Percentiles rank a stretch among this genome's conserved stretches.
Conservation (phyloP, 768 basidiomycete species). For the Russula emetica region DNA sequence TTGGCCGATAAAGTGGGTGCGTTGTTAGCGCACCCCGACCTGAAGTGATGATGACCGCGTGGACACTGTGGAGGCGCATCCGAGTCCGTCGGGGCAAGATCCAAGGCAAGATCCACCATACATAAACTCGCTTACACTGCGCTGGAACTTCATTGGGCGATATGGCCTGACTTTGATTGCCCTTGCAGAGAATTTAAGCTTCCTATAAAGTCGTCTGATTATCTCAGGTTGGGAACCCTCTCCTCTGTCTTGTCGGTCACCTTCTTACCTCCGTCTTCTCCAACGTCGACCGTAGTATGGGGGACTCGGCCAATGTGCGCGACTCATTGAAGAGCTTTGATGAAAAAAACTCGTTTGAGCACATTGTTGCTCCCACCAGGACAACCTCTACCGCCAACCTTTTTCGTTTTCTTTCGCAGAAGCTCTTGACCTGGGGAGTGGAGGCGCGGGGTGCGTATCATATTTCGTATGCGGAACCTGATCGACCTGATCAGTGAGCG, state of each 20-base stretch:
- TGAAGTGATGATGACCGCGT: too few species aligned
- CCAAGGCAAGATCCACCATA: not conserved
- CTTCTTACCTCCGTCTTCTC: not conserved
- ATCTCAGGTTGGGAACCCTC: not conserved
- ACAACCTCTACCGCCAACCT: not conserved
- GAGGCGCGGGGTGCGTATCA: constrained; percentile 34
- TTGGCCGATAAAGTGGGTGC: not conserved
- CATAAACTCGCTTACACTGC: not conserved
- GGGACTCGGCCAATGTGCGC: not conserved
- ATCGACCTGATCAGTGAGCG: not conserved
- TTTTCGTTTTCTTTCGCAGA: constrained; percentile 15
- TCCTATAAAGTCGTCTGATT: not conserved
- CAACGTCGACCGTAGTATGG: not conserved
- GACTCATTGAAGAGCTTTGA: not conserved
- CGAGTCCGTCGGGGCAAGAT: too few species aligned
- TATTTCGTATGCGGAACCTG: too few species aligned
- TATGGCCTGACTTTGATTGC: not conserved
- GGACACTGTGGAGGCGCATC: too few species aligned
- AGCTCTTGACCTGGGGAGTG: constrained; percentile 34
- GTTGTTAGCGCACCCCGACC: not conserved
- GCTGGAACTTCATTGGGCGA: not conserved
- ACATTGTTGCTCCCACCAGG: not conserved
- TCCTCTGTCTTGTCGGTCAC: not conserved
- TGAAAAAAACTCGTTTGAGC: not conserved
- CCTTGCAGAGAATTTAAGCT: not conserved